These are phyloP conservation scores for Sarcomyxa edulis DNA, from an alignment of 768 basidiomycete species.

Conservation along the genomic window DNA sequence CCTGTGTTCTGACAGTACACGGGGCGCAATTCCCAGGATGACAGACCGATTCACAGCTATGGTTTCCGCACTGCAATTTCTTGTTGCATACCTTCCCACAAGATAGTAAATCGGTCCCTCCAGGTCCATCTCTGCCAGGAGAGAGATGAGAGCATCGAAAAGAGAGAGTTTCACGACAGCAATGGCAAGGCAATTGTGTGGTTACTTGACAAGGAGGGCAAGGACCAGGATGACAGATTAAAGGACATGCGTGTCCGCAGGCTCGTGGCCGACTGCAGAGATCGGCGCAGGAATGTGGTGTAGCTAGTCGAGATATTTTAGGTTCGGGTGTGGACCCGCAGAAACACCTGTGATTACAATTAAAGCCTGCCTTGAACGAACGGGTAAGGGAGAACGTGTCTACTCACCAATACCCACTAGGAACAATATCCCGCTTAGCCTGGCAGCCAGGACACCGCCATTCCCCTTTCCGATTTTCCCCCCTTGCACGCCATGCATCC, in stretches of 20 bases:
- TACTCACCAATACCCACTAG: constrained; percentile 58
- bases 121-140: constrained; percentile 46
- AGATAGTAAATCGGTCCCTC: constrained; percentile 24
- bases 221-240: constrained; percentile 91
- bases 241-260: constrained; percentile 81
- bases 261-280: constrained; percentile 57
- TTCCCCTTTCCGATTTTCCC: constrained; percentile 63
- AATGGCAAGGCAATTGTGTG: constrained; percentile 73
- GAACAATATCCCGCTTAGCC: constrained; percentile 61
- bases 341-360: constrained; percentile 61
- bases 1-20: constrained; percentile 51
- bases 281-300: constrained; percentile 73
- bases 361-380: constrained; percentile 9
- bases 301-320: constrained; percentile 59
- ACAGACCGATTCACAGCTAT: constrained; percentile 63
- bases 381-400: not conserved
- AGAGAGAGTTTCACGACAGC: constrained; percentile 49
- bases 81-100: constrained; percentile 41
- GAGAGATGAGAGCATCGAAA: constrained; percentile 31
- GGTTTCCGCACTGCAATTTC: constrained; percentile 63
- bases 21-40: constrained; percentile 71
- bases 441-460: constrained; percentile 98
- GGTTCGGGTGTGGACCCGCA: constrained; percentile 75
- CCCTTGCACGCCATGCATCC: constrained; percentile 70
- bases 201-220: constrained; percentile 92